Conservation (phyloP, 2,329 filamentous ascomycete species). For the Neopestalotiopsis sp. region DNA sequence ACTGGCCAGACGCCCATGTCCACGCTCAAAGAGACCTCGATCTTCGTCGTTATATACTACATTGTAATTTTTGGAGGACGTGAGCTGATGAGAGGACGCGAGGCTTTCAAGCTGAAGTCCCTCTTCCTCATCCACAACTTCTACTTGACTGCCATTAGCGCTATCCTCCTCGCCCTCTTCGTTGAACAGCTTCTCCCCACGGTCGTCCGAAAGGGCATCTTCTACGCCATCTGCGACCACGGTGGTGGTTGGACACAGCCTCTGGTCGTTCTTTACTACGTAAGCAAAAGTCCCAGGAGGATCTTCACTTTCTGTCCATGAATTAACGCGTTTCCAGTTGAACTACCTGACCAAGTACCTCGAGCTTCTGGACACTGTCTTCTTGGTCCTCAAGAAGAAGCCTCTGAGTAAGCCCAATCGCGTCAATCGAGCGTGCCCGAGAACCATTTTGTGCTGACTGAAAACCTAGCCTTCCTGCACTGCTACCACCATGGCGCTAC, state of each 20-base stretch:
- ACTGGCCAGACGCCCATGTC: constrained; percentile 87
- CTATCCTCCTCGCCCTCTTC: constrained; percentile 80
- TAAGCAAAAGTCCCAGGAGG: constrained; percentile 55
- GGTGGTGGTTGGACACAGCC: constrained; percentile 93
- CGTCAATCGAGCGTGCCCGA: background rate
- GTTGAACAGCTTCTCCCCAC: constrained; percentile 90
- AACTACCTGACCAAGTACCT: constrained; percentile 99
- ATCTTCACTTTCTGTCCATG: background rate
- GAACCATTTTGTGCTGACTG: background rate
- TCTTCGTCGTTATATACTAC: constrained; percentile 89
- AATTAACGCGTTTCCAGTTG: constrained; percentile 60
- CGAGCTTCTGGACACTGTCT: constrained; percentile 92
- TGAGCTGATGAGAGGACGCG: constrained; percentile 87
- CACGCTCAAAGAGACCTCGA: constrained; percentile 80
- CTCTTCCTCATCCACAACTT: constrained; percentile 98
- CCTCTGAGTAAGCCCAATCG: constrained; percentile 70
- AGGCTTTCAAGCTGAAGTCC: constrained; percentile 84
- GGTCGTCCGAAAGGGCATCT: constrained; percentile 79
- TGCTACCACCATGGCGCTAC: constrained; percentile 99
- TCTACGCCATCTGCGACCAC: constrained; percentile 83
- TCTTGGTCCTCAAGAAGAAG: constrained; percentile 99
- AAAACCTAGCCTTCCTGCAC: constrained; percentile 81
- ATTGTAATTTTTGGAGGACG: constrained; percentile 90
- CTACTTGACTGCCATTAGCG: constrained; percentile 86
- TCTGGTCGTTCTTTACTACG: constrained; percentile 94